A percentile compares a stretch with the other conserved stretches of the same genome.
Conservation (phyloP, 208 protist genomes). For the Blechomonas ayalai region DNA sequence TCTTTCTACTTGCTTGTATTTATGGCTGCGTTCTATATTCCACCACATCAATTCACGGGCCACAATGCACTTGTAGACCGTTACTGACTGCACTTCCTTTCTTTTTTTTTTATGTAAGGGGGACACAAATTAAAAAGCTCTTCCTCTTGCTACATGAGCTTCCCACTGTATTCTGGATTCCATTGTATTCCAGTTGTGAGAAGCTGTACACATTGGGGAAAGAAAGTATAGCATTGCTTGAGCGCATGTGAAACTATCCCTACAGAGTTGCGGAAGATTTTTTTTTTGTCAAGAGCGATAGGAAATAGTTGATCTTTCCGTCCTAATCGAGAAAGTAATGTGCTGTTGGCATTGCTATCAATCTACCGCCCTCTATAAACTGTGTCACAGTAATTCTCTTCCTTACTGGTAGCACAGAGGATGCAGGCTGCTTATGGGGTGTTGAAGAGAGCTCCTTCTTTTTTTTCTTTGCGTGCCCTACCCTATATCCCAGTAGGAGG, state of each 20-base stretch:
- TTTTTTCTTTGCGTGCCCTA: too few relatives aligned
- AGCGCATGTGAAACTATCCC: background rate
- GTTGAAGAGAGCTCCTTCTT: too few relatives aligned
- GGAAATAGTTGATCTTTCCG: slow-evolving; percentile 1
- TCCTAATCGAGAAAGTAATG: slow-evolving; percentile 2
- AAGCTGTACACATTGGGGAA: slow-evolving; percentile 5
- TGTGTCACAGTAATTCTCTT: too few relatives aligned
- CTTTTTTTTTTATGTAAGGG: background rate
- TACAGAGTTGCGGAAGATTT: background rate
- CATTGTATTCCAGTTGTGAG: slow-evolving; percentile 4
- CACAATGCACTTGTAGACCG: too few relatives aligned
- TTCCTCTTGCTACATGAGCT: slow-evolving; percentile 11
- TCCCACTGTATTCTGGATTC: slow-evolving; percentile 3
- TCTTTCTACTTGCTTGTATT: background rate
- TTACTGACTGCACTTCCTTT: too few relatives aligned
- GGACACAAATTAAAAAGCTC: slow-evolving; percentile 3
- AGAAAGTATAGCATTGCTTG: background rate
- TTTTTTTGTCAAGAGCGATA: slow-evolving; percentile 7
- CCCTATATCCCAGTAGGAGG: too few relatives aligned
- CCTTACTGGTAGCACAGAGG: too few relatives aligned
- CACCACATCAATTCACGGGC: too few relatives aligned
- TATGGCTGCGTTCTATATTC: slow-evolving; percentile 1
- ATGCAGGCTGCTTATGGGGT: too few relatives aligned
- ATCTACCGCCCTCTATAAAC: too few relatives aligned
- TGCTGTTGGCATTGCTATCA: too few relatives aligned